phyloP scores from a whole-genome alignment of 352 stramenopile genomes.

The Globisporangium nunn region DNA sequence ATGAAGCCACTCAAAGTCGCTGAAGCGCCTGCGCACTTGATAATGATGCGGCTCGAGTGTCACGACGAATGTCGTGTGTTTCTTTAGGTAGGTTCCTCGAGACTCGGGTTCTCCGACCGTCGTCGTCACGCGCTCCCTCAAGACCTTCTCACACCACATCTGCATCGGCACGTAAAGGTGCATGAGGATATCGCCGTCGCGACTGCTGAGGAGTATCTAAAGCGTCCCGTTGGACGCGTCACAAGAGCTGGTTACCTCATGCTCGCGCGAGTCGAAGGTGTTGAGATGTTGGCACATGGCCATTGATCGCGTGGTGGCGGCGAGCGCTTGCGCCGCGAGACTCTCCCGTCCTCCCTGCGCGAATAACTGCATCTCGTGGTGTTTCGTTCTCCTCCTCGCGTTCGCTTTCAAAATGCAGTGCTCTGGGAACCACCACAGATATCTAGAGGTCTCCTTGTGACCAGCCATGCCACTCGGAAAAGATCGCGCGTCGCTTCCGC shows the following conservation, averaged over 20 bases:
- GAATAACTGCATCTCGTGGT: conserved; percentile 33
- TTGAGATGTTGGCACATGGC: conserved; percentile 17
- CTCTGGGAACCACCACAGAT: conserved; percentile 3
- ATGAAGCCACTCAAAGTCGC: conserved; percentile 74
- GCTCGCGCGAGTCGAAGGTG: conserved; percentile 18
- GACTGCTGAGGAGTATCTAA: no score
- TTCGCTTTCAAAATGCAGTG: background rate
- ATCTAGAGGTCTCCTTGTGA: background rate
- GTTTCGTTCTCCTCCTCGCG: background rate
- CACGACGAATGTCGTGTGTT: conserved; percentile 66
- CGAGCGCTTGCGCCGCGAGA: conserved; percentile 17
- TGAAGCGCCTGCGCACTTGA: conserved; percentile 50
- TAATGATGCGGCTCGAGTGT: conserved; percentile 21
- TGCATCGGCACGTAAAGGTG: background rate
- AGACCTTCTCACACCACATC: conserved; percentile 7
- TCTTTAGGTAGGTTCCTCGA: conserved; percentile 56
- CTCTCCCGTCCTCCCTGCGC: conserved; percentile 20
- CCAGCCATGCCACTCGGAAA: background rate
- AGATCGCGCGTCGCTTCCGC: conserved; percentile 1
- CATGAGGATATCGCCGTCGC: no score
- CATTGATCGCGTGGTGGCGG: conserved; percentile 28
- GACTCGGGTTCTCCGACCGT: conserved; percentile 48
- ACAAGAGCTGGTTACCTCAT: conserved; percentile 16
- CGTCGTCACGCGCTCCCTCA: conserved; percentile 1
- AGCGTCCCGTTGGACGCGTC: no score